These are phyloP conservation scores for Xanthoconium stramineum DNA, from an alignment of 768 basidiomycete genomes.

Conservation along the genomic window DNA sequence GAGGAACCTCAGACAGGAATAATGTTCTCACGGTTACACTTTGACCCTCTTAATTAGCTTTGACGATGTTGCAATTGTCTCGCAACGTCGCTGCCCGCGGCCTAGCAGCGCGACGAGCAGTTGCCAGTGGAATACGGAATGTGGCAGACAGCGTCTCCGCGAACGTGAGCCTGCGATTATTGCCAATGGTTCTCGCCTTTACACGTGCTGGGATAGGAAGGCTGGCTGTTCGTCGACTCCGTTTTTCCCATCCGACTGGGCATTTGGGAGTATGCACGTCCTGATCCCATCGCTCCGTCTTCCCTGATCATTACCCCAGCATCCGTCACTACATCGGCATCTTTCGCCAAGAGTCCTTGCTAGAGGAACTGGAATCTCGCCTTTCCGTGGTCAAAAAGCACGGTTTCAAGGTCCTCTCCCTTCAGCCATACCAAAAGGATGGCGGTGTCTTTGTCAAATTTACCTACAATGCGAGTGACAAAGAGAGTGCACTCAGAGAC, in stretches of 20 bases:
- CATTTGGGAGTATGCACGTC: constrained; percentile 62
- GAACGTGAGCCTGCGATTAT: constrained; percentile 20
- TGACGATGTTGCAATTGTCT: constrained; percentile 5
- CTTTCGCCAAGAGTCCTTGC: constrained; percentile 56
- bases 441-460: constrained; percentile 85
- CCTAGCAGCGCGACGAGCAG: constrained; percentile 2
- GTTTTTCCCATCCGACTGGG: constrained; percentile 74
- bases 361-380: constrained; percentile 44
- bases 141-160: constrained; percentile 10
- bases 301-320: constrained; percentile 35
- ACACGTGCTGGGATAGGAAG: constrained; percentile 36
- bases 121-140: not conserved
- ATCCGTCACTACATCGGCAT: constrained; percentile 62
- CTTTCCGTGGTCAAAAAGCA: constrained; percentile 52
- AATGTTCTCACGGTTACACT: constrained; percentile 4
- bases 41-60: too few species aligned
- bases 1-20: constrained; percentile 11
- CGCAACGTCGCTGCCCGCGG: not conserved
- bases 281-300: not conserved
- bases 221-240: constrained; percentile 71
- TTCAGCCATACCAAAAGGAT: constrained; percentile 72
- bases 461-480: constrained; percentile 44
- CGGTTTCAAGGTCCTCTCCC: constrained; percentile 56
- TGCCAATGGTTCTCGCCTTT: constrained; percentile 5
- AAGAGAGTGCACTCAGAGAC: constrained; percentile 38